Evolutionary conservation across 108 stramenopile species (phyloP), one percentile per base, ranked within the genome.

Genomic region (Skeletonema tropicum): DNA sequence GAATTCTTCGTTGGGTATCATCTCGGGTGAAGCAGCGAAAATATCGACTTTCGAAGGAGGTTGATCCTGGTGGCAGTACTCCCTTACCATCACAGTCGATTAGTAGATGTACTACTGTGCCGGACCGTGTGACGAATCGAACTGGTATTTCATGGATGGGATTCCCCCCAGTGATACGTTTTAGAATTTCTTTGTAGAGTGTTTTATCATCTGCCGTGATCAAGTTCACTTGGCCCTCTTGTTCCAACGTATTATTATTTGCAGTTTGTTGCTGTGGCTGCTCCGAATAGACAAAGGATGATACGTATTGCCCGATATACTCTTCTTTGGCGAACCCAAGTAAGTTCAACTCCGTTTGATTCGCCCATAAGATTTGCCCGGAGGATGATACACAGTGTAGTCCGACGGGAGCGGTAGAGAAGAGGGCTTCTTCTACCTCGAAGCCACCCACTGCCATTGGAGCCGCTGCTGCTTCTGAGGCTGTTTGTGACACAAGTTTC

Each of bases 21-120:
- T 87, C 86, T 8, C 86, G 63, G 19, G 82, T 87, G 83, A 87
- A 87, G 66, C 78, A 85, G 1, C 86, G 83, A 49, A 72, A 83
- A 70, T 88, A 84, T 3, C 38, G 52, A 3, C 48, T 29, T 72
- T 42, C 68, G 19, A 36, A 14, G 14, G 70, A 41, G 31, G 30
- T 32, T 2, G 71, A 57, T 33, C 52, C 25, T 36, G 42, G 46
- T 29, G 38, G 60, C 0, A 71, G 21, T 57, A 66, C 64, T 19
- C 30, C 77, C 58, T 46, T 75, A 35, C 57, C 86, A 73, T 87
- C 82, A 29, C 77, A 83, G 71, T 88, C 88, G 5, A 88, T 30
- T 2, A 88, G 36, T 12, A 88, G 58, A 60, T 88, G 60, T 1
- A 79, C 41, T 2, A 88, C 57, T 6, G 63, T 67, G 1, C 86